phyloP scores from a whole-genome alignment of 495 filamentous ascomycete species.

The Penicillium diatomitis region DNA sequence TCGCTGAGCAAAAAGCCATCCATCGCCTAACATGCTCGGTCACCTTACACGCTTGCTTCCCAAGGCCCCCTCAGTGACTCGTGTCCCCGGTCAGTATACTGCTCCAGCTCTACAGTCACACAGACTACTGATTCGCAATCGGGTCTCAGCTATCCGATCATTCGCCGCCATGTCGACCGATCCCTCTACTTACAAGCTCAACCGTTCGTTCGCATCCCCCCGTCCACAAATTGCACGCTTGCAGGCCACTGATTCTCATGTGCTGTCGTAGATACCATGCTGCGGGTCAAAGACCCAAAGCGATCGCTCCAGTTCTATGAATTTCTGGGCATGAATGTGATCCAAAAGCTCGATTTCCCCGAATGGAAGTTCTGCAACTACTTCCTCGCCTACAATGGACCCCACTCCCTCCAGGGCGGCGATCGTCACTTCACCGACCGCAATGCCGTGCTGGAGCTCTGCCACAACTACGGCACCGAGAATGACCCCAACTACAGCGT shows the following conservation, averaged over 20 bases:
- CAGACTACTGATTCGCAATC: constrained; percentile 11
- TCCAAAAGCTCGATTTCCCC: constrained; percentile 63
- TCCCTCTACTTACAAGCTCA: constrained; percentile 75
- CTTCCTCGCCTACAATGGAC: constrained; percentile 50
- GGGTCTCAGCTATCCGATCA: constrained; percentile 18
- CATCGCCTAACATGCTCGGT: not conserved
- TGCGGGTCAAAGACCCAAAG: constrained; percentile 91
- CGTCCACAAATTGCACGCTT: not conserved
- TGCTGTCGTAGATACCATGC: constrained; percentile 46
- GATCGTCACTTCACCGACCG: constrained; percentile 72
- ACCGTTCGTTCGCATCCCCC: constrained; percentile 47
- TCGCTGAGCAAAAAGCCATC: not conserved
- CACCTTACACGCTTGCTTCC: constrained; percentile 8
- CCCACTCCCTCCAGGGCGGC: constrained; percentile 67
- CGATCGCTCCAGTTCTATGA: constrained; percentile 89
- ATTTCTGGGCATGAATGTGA: constrained; percentile 78
- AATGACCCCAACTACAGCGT: constrained; percentile 72
- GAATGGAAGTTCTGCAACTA: constrained; percentile 82
- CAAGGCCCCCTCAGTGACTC: constrained; percentile 19
- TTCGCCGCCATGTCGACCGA: constrained; percentile 69
- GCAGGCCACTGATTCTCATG: constrained; percentile 5
- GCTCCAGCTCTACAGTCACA: not conserved
- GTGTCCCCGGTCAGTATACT: constrained; percentile 4
- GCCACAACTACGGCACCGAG: constrained; percentile 96
- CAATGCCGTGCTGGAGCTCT: constrained; percentile 84